A percentile compares a stretch with the other conserved stretches of the same genome.
Conservation (phyloP, 2,329 filamentous ascomycete genomes). For the Xylariaceae sp. region DNA sequence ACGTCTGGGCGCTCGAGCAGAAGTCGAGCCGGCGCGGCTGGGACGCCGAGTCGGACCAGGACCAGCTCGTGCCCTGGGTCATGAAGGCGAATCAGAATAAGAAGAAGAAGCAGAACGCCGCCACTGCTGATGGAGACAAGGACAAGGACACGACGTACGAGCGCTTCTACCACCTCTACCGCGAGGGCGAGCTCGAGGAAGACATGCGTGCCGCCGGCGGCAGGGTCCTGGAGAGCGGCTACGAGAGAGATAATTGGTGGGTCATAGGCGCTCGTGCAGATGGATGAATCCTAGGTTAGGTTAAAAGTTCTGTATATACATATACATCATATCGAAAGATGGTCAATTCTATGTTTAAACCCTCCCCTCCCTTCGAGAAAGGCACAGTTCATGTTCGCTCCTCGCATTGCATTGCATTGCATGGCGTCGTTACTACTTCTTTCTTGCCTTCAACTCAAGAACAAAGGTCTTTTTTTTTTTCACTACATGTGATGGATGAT, state of each 20-base stretch:
- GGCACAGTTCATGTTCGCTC: too few relatives aligned
- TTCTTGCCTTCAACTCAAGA: too few relatives aligned
- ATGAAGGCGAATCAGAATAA: slow-evolving; percentile 40
- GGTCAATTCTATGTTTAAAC: too few relatives aligned
- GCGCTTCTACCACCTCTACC: slow-evolving; percentile 92
- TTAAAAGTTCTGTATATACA: not conserved
- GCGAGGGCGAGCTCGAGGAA: slow-evolving; percentile 76
- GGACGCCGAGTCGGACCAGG: slow-evolving; percentile 77
- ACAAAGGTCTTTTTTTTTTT: too few relatives aligned
- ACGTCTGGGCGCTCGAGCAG: slow-evolving; percentile 96
- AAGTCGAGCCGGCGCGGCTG: slow-evolving; percentile 79
- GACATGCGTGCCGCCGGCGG: slow-evolving; percentile 74
- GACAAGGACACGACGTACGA: slow-evolving; percentile 55
- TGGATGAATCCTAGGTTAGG: not conserved
- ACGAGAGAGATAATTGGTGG: slow-evolving; percentile 99
- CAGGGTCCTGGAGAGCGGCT: slow-evolving; percentile 69
- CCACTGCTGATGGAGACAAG: not conserved
- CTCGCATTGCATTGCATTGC: too few relatives aligned
- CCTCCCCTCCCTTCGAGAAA: too few relatives aligned
- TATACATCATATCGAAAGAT: too few relatives aligned
- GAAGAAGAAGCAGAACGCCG: slow-evolving; percentile 9
- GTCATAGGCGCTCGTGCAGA: slow-evolving; percentile 51
- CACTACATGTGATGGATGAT: too few relatives aligned
- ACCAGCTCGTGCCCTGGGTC: slow-evolving; percentile 95
- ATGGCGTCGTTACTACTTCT: too few relatives aligned